A percentile compares a stretch with the other conserved stretches of the same genome.
These are phyloP conservation scores for Penicillium daleae DNA, from an alignment of 495 filamentous ascomycete species.

Conservation along the genomic window DNA sequence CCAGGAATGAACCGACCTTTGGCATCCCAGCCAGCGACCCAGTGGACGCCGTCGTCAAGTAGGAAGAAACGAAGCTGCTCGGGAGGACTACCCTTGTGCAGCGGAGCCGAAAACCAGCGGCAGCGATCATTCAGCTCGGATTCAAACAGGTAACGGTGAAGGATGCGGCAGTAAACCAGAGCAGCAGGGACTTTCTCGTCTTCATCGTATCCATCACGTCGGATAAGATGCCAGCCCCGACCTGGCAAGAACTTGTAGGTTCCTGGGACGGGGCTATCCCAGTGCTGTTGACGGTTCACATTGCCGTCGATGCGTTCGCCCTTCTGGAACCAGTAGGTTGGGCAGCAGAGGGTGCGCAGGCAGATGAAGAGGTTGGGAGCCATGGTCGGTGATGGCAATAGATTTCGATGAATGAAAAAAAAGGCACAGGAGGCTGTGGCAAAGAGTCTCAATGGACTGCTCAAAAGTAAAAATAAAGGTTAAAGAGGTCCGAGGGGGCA, in stretches of 20 bases:
- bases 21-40: conserved; percentile 51
- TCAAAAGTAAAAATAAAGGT: conserved; percentile 14
- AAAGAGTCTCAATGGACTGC: conserved; percentile 1
- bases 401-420: neutral
- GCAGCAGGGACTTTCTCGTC: conserved; percentile 46
- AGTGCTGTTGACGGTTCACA: conserved; percentile 47
- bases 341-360: conserved; percentile 45
- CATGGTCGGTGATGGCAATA: conserved; percentile 32
- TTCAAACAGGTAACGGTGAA: conserved; percentile 52
- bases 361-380: conserved; percentile 53
- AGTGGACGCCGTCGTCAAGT: conserved; percentile 48
- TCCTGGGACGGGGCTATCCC: conserved; percentile 50
- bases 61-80: conserved; percentile 49
- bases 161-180: conserved; percentile 51
- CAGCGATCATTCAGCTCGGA: conserved; percentile 48
- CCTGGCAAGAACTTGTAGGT: conserved; percentile 50
- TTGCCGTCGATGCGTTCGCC: conserved; percentile 43
- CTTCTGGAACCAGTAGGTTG: conserved; percentile 49
- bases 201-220: conserved; percentile 39
- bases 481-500: conserved; percentile 28
- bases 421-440: neutral
- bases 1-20: conserved; percentile 49
- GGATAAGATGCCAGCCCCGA: conserved; percentile 50
- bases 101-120: conserved; percentile 42
- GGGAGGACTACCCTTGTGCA: conserved; percentile 39